Evolutionary conservation across 495 filamentous ascomycete species (phyloP).

Genomic region (Lasiosphaeria ovina): DNA sequence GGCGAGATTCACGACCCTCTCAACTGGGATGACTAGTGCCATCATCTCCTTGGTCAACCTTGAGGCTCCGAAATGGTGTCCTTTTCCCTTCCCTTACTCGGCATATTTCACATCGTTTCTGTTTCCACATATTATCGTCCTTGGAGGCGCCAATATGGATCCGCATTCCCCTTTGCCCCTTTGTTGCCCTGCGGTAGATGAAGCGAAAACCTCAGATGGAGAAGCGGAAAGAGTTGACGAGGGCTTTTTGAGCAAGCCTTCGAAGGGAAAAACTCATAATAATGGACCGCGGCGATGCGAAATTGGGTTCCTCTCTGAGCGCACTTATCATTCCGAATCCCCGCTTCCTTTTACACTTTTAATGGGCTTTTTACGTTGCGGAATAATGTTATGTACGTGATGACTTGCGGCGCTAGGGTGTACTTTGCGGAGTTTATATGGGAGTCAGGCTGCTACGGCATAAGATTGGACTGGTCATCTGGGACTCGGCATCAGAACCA

Average conservation of each 20-base stretch:
- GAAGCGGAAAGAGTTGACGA: not conserved
- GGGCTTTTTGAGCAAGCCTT: no score
- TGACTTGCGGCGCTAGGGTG: not conserved
- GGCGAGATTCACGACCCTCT: constrained; percentile 29
- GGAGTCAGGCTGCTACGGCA: no score
- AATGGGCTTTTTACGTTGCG: not conserved
- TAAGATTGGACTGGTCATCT: no score
- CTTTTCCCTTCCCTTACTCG: no score
- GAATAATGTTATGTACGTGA: not conserved
- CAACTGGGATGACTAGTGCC: not conserved
- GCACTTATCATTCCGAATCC: not conserved
- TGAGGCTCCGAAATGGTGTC: no score
- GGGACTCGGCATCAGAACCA: no score
- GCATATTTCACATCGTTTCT: no score
- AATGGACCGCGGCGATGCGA: no score
- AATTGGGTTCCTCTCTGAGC: not conserved
- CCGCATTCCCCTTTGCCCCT: not conserved
- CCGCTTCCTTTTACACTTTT: not conserved
- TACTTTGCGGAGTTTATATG: no score
- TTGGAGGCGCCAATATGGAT: no score
- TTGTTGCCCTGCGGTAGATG: not conserved
- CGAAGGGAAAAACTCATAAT: no score
- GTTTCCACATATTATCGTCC: no score
- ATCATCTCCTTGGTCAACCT: not conserved
- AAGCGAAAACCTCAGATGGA: not conserved